Conservation (phyloP, 2,329 filamentous ascomycete species). For the Phyllosticta ampelicida region DNA sequence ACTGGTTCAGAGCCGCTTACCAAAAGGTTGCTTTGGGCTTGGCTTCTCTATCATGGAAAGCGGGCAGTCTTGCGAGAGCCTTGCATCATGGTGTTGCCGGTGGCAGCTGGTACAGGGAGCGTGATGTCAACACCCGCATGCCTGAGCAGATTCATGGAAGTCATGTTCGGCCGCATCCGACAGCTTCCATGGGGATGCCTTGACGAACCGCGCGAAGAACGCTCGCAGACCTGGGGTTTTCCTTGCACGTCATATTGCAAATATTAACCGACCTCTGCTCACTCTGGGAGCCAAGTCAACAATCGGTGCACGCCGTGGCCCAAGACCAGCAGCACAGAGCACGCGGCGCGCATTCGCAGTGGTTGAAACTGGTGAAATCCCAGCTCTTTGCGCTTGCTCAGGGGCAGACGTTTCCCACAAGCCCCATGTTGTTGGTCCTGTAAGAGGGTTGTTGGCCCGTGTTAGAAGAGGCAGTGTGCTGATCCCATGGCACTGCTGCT, state of each 20-base stretch:
- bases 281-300: neutral
- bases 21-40: neutral
- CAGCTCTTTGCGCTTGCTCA: neutral
- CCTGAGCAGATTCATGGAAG: neutral
- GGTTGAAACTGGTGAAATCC: neutral
- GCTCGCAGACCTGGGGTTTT: neutral
- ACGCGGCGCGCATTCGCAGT: neutral
- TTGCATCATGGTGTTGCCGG: neutral
- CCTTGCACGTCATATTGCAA: neutral
- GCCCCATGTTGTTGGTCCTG: neutral
- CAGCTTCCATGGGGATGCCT: neutral
- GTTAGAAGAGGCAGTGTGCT: neutral
- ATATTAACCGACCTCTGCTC: neutral
- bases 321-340: neutral
- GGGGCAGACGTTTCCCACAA: neutral
- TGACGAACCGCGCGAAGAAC: neutral
- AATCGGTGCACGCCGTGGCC: neutral
- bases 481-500: neutral
- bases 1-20: neutral
- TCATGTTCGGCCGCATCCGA: neutral
- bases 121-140: neutral
- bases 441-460: neutral
- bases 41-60: neutral
- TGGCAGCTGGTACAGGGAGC: neutral
- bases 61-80: neutral